Percentiles rank a stretch among this genome's conserved stretches.
Evolutionary conservation across 768 basidiomycete genomes (phyloP).

Genomic region (Termitomyces bulborhizus): DNA sequence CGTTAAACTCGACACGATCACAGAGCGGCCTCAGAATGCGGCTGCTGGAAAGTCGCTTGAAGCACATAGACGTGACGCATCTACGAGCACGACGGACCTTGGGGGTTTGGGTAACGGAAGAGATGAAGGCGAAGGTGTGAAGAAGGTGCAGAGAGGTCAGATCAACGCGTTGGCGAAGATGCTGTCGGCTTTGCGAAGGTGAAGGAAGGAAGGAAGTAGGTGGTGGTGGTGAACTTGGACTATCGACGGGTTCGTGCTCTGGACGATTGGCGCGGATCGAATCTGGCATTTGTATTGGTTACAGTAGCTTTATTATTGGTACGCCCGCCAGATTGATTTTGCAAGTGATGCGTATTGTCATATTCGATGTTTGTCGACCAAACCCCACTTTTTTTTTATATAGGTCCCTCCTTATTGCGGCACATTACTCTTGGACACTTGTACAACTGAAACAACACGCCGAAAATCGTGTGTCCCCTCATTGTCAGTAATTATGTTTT

Average conservation of each 20-base stretch:
- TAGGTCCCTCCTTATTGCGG: background rate
- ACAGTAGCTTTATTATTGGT: constrained; percentile 39
- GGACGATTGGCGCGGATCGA: constrained; percentile 22
- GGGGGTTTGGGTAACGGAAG: constrained; percentile 29
- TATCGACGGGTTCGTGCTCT: constrained; percentile 12
- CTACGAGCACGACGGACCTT: constrained; percentile 73
- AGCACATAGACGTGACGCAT: constrained; percentile 53
- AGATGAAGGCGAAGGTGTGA: constrained; percentile 42
- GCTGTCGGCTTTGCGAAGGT: constrained; percentile 75
- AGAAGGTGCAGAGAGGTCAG: constrained; percentile 87
- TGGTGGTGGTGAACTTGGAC: constrained; percentile 7
- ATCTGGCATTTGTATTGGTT: constrained; percentile 45
- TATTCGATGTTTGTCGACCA: constrained; percentile 11
- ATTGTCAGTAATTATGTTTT: constrained; percentile 10
- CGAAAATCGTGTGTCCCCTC: constrained; percentile 10
- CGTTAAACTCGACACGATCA: constrained; percentile 67
- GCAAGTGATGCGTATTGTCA: constrained; percentile 12
- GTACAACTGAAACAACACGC: constrained; percentile 8
- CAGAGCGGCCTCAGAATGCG: constrained; percentile 48
- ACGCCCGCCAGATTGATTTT: constrained; percentile 21
- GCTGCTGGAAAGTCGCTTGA: constrained; percentile 36
- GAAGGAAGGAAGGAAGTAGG: constrained; percentile 18
- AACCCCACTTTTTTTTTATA: background rate
- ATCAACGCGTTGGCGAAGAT: constrained; percentile 90
- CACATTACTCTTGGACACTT: background rate